Evolutionary conservation across 495 filamentous ascomycete species (phyloP), one percentile per base, ranked within the genome.

Genomic region (Penicillium pulvis): DNA sequence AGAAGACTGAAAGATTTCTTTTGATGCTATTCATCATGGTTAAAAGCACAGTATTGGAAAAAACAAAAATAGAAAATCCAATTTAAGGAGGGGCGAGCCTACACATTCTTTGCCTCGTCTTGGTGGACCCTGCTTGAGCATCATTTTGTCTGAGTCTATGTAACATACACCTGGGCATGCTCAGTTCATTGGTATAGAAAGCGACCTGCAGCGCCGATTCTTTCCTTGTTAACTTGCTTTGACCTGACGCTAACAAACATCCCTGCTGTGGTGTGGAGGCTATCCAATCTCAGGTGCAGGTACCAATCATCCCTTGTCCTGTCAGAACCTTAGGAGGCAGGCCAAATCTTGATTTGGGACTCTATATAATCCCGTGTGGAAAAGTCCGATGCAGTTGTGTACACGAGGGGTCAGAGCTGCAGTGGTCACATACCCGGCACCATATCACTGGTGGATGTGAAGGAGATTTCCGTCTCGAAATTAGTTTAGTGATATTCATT

Each of bases 331-430:
- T 41, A 48, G 51, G 51, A n/a, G 46, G 11, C 19, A 44, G 35
- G 11, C 11, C 39, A 30, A 53, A 35, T 61, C 58, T 69, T 60
- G 60, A 59, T 64, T 49, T 45, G 50, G 45, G 19, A 42, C 50
- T 35, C 42, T 54, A 31, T 44, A 44, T 53, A 36, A 53, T 53
- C 39, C 51, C 31, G n/a, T 11, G 50, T 52, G 50, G 50, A 12
- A 51, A 28, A 51, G 20, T 24, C 45, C 45, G 23, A 47, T 28
- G 23, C 26, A 8, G 11, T 49, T 49, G 20, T 23, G 20, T 28
- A 49, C 46, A 49, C 16, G 26, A 23, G 17, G 43, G 43, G 43
- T 46, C 43, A 19, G 23, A 47, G 45, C 45, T 47, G 43, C 36
- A 20, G 17, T 6, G 26, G 26, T 17, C 16, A 9, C 9, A 17